These are phyloP conservation scores for Dicorynia guianensis DNA, from an alignment of 306 rosid species.

Conservation along the genomic window DNA sequence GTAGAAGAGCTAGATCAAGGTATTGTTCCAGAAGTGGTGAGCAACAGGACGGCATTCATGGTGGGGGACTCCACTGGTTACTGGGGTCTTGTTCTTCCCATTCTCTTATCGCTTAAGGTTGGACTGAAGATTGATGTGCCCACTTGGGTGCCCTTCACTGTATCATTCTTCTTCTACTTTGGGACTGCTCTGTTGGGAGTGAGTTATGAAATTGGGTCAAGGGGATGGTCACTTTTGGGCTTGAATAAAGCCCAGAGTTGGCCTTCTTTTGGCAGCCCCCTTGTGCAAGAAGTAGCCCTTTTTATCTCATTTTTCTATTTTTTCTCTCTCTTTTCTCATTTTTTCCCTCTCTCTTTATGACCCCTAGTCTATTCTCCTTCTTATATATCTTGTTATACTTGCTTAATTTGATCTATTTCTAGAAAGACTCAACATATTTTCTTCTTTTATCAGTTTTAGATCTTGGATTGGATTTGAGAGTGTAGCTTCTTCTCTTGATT, in stretches of 20 bases:
- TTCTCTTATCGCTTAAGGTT: conserved; percentile 85
- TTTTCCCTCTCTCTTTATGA: too few species aligned
- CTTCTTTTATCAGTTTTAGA: neutral
- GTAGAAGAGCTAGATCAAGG: conserved; percentile 57
- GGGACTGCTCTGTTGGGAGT: conserved; percentile 92
- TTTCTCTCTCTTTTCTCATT: neutral
- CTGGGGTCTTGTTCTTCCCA: conserved; percentile 86
- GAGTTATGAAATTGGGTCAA: conserved; percentile 95
- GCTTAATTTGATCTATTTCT: too few species aligned
- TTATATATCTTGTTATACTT: too few species aligned
- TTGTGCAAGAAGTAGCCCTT: conserved; percentile 50
- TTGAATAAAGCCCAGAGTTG: conserved; percentile 81
- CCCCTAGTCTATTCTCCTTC: too few species aligned
- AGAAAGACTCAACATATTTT: too few species aligned
- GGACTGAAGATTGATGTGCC: conserved; percentile 86
- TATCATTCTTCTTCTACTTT: conserved; percentile 84
- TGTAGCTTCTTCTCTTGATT: neutral
- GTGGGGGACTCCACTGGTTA: conserved; percentile 77
- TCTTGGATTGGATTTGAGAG: neutral
- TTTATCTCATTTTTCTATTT: neutral
- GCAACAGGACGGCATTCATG: conserved; percentile 73
- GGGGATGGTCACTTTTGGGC: conserved; percentile 72
- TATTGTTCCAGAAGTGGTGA: conserved; percentile 91
- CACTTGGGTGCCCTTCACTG: conserved; percentile 91
- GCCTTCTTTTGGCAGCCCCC: conserved; percentile 77